Base-by-base conservation (phyloP, 352 stramenopile genomes). In the Phytophthora pinifolia region DNA sequence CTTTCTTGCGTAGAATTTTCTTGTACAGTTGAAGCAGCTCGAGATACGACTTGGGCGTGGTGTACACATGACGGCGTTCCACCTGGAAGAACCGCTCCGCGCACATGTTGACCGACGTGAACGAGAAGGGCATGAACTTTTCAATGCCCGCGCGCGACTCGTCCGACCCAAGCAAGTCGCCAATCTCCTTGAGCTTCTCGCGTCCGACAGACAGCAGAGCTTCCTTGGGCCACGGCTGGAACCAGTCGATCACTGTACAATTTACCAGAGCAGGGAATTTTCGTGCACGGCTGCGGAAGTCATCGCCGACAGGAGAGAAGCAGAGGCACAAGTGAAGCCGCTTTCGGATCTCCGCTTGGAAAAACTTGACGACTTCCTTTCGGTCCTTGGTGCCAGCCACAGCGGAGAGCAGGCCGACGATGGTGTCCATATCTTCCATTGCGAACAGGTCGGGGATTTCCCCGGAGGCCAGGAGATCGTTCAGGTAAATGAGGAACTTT, bases 191-290 rank as follows among this genome's bases (percentile, higher is more conserved):
- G 3, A 95, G 72, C 41, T 93, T 91, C 52, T 92, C 86, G 12
- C 82, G 78, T 6, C 92, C 94, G 35, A 98, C 95, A 29, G 77
- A 94, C 25, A 97, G 77, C 15, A 98, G 67, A 32, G 94, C 94
- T 38, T 98, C 90, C 54, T 97, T 89, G 0, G 96, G 96, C 89
- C 89, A 97, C 34, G 94, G 87, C 53, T 96, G 88, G 64, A 97
- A 97, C 92, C 92, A 97, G 59, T 97, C 89, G 38, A 98, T 98
- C 32, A 98, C 92, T 0, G 96, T 98, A 59, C 91, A 98, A 64
- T 97, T 98, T 8, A 98, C 91, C 6, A 98, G 73, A 18, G 95
- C 93, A 36, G 96, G 95, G 66, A 98, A 98, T 41, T 98, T 98
- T 3, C 88, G 73, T 13, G 94, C 91, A 13, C 96, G 91, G 38